Conservation (phyloP, 352 stramenopile species). For the Globisporangium lucens region DNA sequence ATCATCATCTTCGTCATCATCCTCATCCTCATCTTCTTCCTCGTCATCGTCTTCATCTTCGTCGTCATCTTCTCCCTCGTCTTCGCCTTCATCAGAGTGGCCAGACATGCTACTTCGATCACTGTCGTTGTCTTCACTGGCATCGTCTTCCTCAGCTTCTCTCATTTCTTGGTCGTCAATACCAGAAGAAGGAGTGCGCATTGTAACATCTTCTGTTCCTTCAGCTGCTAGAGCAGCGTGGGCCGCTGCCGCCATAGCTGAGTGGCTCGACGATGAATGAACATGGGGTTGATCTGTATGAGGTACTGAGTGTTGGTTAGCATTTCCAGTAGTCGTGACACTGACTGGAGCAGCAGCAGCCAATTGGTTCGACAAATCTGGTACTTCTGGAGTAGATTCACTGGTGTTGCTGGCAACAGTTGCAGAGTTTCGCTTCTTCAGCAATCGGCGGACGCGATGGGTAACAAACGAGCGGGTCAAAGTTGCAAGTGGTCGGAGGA, state of each 20-base stretch:
- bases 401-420: not conserved
- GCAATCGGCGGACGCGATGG: conserved; percentile 56
- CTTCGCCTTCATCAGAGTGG: conserved; percentile 28
- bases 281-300: not conserved
- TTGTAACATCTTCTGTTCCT: conserved; percentile 55
- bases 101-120: conserved; percentile 61
- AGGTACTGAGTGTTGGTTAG: not conserved
- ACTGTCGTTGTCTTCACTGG: conserved; percentile 53
- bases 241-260: not conserved
- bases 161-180: conserved; percentile 59
- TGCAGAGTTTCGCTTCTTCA: conserved; percentile 52
- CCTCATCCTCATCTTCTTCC: conserved; percentile 54
- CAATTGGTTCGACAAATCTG: not conserved
- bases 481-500: conserved; percentile 75
- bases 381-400: not conserved
- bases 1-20: conserved; percentile 58
- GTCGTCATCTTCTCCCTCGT: conserved; percentile 23
- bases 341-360: not conserved
- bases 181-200: conserved; percentile 50
- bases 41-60: conserved; percentile 46
- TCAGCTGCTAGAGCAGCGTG: conserved; percentile 11
- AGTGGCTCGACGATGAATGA: not conserved
- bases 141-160: conserved; percentile 38
- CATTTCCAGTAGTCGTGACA: not conserved
- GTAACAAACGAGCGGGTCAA: conserved; percentile 81